phyloP scores from a whole-genome alignment of 805 yeast species.

The Schizosaccharomyces pombe region DNA sequence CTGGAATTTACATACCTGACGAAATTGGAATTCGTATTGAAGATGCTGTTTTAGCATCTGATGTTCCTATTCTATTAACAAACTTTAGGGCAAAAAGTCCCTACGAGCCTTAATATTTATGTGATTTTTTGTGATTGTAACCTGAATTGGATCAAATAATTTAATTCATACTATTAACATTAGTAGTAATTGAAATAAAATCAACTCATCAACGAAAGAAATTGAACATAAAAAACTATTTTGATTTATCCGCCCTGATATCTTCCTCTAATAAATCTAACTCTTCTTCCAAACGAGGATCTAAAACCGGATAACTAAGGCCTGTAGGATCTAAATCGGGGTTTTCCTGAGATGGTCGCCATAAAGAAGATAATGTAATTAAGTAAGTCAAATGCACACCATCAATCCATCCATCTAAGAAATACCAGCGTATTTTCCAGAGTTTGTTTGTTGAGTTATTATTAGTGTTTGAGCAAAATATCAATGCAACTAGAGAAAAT shows the following conservation, averaged over 20 bases:
- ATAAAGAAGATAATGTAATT: slow-evolving; percentile 60
- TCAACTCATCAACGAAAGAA: too few relatives aligned
- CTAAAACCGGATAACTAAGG: background rate
- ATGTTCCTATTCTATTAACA: background rate
- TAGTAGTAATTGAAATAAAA: too few relatives aligned
- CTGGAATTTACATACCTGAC: background rate
- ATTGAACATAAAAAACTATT: too few relatives aligned
- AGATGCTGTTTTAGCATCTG: background rate
- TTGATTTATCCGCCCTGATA: too few relatives aligned
- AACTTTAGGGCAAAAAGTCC: background rate
- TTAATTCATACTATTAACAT: too few relatives aligned
- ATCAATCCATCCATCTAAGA: slow-evolving; percentile 88
- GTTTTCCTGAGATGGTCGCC: slow-evolving; percentile 95
- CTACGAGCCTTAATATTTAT: background rate
- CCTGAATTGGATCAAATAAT: too few relatives aligned
- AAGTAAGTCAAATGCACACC: slow-evolving; percentile 66
- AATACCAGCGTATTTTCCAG: slow-evolving; percentile 79
- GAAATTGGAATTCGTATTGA: slow-evolving; percentile 1
- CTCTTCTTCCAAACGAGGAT: background rate
- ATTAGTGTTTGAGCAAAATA: slow-evolving; percentile 27
- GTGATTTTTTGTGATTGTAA: background rate
- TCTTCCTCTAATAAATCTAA: background rate
- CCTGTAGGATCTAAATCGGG: slow-evolving; percentile 16
- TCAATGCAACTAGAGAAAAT: slow-evolving; percentile 28
- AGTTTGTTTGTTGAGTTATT: slow-evolving; percentile 20